These are phyloP conservation scores for Leccinum uliginosum DNA, from an alignment of 768 basidiomycete genomes.

Conservation along the genomic window DNA sequence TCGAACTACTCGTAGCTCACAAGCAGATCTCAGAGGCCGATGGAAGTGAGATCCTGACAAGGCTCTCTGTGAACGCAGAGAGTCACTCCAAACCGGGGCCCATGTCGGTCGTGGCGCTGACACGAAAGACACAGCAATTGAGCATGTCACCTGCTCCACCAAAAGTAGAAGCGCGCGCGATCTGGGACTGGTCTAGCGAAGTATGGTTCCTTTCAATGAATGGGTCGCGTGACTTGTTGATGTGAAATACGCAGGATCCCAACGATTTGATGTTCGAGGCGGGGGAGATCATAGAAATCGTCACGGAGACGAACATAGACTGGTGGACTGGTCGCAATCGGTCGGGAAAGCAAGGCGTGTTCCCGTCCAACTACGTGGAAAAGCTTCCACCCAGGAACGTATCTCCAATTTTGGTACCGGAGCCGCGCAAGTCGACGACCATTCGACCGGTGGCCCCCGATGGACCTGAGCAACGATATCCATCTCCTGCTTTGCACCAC, in stretches of 20 bases:
- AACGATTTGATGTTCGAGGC: conserved; percentile 71
- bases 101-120: conserved; percentile 16
- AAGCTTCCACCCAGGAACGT: conserved; percentile 34
- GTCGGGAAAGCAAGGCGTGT: conserved; percentile 64
- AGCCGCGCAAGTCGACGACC: conserved; percentile 17
- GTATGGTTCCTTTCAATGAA: conserved; percentile 9
- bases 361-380: conserved; percentile 77
- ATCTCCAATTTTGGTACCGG: conserved; percentile 23
- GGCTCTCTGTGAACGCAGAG: conserved; percentile 29
- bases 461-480: conserved; percentile 12
- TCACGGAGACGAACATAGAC: conserved; percentile 79
- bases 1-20: conserved; percentile 42
- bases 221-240: conserved; percentile 5
- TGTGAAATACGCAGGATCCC: conserved; percentile 47
- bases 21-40: conserved; percentile 38
- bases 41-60: conserved; percentile 36
- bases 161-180: conserved; percentile 26
- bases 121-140: conserved; percentile 20
- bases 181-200: conserved; percentile 30
- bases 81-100: conserved; percentile 14
- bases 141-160: conserved; percentile 22
- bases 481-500: conserved; percentile 19
- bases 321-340: conserved; percentile 80
- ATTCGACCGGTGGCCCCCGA: conserved; percentile 1
- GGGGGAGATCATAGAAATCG: conserved; percentile 76